Evolutionary conservation across 495 filamentous ascomycete genomes (phyloP), one percentile per base, ranked within the genome.

Genomic region (Penicillium daleae): DNA sequence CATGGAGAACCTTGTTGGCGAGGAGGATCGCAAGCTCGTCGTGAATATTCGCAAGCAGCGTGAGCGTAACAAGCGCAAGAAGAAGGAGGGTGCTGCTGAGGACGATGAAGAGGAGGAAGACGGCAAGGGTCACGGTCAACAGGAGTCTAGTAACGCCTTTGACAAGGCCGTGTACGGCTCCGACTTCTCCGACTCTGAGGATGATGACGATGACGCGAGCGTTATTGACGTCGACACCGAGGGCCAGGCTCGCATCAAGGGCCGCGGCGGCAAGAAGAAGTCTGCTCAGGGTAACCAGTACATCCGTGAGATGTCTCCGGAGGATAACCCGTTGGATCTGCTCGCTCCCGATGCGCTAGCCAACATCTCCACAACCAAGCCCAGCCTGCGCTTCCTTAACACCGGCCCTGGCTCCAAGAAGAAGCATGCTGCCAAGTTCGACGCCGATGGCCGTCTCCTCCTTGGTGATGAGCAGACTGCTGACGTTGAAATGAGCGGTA

Each of bases 141-240:
- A 64, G 33, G 70, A 74, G 60, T 93, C 94, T 75, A 90, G 91
- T 76, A 93, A 88, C 77, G 95, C 96, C 72, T 98, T 93, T 73
- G 95, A 99, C 75, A 90, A 96, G 76, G 92, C 94, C 6, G 83
- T 99, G 24, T 97, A 98, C 68, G 94, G 93, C 71, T 93, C 90
- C 56, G 92, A 90, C 51, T 91, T 91, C 32, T 92, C 90, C 7
- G 88, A 78, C 35, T 88, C 87, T 1, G 83, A 81, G 15, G 84
- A 85, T 27, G 84, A 83, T 66, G 89, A 89, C 60, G 81, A 83
- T 61, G 82, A 78, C 37, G 85, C 82, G 52, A 80, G 82, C 53
- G 89, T 90, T 56, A 79, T 85, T 66, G 78, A 84, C 21, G 84
- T 82, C 66, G 79, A 82, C 55, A 77, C 79, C 54, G 69, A 77